Conservation (phyloP, 176 grass and related monocot genomes). For the Aechmea fasciata region DNA sequence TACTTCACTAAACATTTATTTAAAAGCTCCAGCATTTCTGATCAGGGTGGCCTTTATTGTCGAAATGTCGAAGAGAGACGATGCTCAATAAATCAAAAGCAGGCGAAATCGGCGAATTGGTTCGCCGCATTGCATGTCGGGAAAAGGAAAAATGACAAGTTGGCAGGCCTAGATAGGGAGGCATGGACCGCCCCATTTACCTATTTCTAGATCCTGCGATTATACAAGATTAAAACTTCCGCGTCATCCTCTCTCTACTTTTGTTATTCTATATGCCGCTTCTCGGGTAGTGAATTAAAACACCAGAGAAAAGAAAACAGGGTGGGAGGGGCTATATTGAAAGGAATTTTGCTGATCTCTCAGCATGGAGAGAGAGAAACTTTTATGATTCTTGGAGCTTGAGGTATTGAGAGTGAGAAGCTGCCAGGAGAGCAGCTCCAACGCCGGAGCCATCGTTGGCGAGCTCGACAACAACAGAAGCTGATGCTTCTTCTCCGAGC, state of each 20-base stretch:
- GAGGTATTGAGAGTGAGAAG: slow-evolving; percentile 30
- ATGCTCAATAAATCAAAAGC: neutral
- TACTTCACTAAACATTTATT: too few relatives aligned
- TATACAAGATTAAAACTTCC: slow-evolving; percentile 15
- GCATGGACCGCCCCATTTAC: neutral
- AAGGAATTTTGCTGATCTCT: neutral
- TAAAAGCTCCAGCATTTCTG: too few relatives aligned
- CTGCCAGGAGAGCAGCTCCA: slow-evolving; percentile 30
- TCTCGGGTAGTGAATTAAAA: neutral
- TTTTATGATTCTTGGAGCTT: slow-evolving; percentile 11
- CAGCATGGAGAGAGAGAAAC: neutral
- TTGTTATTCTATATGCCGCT: neutral
- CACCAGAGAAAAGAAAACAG: neutral
- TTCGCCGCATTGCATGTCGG: neutral
- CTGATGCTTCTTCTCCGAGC: slow-evolving; percentile 26
- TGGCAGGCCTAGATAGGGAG: slow-evolving; percentile 1
- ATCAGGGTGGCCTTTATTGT: too few relatives aligned
- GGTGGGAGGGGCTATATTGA: neutral
- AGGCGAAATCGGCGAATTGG: neutral
- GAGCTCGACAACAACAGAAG: slow-evolving; percentile 32
- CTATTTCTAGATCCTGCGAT: slow-evolving; percentile 3
- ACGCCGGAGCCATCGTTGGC: slow-evolving; percentile 26
- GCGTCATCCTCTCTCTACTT: neutral
- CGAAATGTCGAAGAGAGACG: too few relatives aligned
- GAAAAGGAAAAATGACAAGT: slow-evolving; percentile 5